A percentile compares a stretch with the other conserved stretches of the same genome.
Evolutionary conservation across 345 rosid genomes (phyloP).

Genomic region (Hibiscus trionum): DNA sequence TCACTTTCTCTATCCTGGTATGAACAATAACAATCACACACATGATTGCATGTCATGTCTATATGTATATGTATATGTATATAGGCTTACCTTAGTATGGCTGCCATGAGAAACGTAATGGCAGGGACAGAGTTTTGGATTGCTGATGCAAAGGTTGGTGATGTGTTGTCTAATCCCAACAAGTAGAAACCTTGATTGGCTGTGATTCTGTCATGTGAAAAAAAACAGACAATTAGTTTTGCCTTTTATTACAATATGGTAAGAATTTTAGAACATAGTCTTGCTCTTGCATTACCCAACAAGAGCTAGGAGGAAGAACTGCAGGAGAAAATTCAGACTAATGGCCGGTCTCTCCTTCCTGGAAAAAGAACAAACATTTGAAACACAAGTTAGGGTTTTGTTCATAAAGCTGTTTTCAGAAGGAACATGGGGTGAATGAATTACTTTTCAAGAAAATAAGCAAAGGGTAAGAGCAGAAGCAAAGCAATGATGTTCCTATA

Average conservation of each 20-base stretch:
- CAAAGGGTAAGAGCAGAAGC: constrained; percentile 86
- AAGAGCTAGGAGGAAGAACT: constrained; percentile 86
- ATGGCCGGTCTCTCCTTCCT: constrained; percentile 98
- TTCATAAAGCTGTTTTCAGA: background rate
- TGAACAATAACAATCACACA: background rate
- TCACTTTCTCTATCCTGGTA: constrained; percentile 82
- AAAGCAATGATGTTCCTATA: constrained; percentile 95
- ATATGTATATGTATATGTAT: background rate
- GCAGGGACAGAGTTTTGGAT: constrained; percentile 99
- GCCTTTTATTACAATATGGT: background rate
- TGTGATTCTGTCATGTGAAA: constrained; percentile 57
- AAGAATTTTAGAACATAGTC: background rate
- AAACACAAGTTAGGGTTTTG: constrained; percentile 1
- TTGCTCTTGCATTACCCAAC: constrained; percentile 51
- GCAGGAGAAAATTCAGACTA: constrained; percentile 61
- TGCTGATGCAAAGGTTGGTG: constrained; percentile 98
- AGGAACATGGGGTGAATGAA: background rate
- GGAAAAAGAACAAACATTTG: constrained; percentile 6
- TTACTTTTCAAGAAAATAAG: constrained; percentile 95
- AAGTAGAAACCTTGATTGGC: constrained; percentile 98
- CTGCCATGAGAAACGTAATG: constrained; percentile 96
- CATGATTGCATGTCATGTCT: background rate
- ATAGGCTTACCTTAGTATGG: constrained; percentile 48
- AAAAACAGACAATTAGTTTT: background rate
- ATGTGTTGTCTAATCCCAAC: constrained; percentile 82